Evolutionary conservation across 129 eudicot species (phyloP).

Genomic region (Logfia minima): DNA sequence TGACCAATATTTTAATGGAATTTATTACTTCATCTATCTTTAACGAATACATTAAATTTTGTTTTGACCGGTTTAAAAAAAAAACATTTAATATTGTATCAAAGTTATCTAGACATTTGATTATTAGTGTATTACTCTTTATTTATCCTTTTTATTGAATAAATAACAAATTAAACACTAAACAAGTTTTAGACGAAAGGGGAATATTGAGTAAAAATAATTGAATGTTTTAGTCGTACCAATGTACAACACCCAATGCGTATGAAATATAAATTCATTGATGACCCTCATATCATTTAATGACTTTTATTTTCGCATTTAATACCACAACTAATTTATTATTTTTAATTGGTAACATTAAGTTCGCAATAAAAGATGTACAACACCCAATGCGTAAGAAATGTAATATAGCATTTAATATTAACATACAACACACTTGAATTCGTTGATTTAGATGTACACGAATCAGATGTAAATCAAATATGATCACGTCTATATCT

Average conservation of each 20-base stretch:
- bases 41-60: slow-evolving; percentile 19
- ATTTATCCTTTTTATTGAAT: not conserved
- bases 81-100: too few species aligned
- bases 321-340: slow-evolving; percentile 44
- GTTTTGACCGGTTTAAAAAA: slow-evolving; percentile 3
- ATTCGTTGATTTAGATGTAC: slow-evolving; percentile 26
- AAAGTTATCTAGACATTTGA: too few species aligned
- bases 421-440: slow-evolving; percentile 27
- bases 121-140: too few species aligned
- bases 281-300: slow-evolving; percentile 43
- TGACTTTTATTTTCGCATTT: slow-evolving; percentile 38
- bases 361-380: slow-evolving; percentile 35
- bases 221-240: slow-evolving; percentile 31
- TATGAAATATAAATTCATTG: slow-evolving; percentile 40
- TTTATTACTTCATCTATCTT: slow-evolving; percentile 29
- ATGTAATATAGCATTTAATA: slow-evolving; percentile 35
- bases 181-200: not conserved
- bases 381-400: slow-evolving; percentile 45
- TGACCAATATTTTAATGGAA: slow-evolving; percentile 34
- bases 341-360: slow-evolving; percentile 28
- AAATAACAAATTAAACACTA: not conserved
- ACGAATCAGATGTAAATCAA: slow-evolving; percentile 22
- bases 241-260: slow-evolving; percentile 43
- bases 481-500: slow-evolving; percentile 20
- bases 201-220: not conserved